Conservation (phyloP, 2,329 filamentous ascomycete genomes). For the Talaromyces islandicus region DNA sequence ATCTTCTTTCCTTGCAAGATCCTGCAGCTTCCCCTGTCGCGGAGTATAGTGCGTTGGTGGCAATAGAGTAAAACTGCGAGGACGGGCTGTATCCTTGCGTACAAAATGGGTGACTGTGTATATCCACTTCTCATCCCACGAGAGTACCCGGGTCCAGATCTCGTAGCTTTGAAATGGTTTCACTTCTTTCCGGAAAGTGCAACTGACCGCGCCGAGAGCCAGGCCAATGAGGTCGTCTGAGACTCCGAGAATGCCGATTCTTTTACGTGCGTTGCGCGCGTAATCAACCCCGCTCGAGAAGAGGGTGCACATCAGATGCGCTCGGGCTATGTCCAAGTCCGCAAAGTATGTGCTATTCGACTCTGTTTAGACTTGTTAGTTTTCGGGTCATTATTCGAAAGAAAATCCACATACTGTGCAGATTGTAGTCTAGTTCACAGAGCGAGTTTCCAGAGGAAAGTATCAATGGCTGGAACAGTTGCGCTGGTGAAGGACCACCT, state of each 20-base stretch:
- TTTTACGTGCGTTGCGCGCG: slow-evolving; percentile 10
- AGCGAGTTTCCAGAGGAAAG: slow-evolving; percentile 11
- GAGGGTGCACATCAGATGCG: slow-evolving; percentile 38
- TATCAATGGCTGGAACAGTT: slow-evolving; percentile 13
- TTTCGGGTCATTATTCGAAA: background rate
- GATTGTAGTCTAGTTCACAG: slow-evolving; percentile 14
- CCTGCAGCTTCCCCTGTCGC: slow-evolving; percentile 11
- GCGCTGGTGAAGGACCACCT: slow-evolving; percentile 6
- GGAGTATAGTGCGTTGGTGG: slow-evolving; percentile 3
- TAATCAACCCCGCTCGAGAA: slow-evolving; percentile 13
- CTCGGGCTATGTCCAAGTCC: slow-evolving; percentile 49
- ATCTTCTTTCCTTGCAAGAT: slow-evolving; percentile 12
- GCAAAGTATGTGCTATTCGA: slow-evolving; percentile 52
- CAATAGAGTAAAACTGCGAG: slow-evolving; percentile 11
- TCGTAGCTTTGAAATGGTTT: slow-evolving; percentile 19
- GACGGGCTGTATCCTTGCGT: slow-evolving; percentile 11
- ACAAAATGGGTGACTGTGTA: slow-evolving; percentile 26
- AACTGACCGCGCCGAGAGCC: slow-evolving; percentile 17
- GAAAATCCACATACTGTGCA: slow-evolving; percentile 10
- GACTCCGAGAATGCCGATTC: slow-evolving; percentile 10
- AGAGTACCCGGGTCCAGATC: slow-evolving; percentile 20
- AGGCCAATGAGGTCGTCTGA: slow-evolving; percentile 12
- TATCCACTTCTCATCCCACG: slow-evolving; percentile 27
- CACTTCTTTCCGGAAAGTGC: slow-evolving; percentile 19
- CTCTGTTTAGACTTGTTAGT: slow-evolving; percentile 18